Evolutionary conservation across 192 early-diverging fungal species (phyloP).

Genomic region (Funneliformis mosseae): DNA sequence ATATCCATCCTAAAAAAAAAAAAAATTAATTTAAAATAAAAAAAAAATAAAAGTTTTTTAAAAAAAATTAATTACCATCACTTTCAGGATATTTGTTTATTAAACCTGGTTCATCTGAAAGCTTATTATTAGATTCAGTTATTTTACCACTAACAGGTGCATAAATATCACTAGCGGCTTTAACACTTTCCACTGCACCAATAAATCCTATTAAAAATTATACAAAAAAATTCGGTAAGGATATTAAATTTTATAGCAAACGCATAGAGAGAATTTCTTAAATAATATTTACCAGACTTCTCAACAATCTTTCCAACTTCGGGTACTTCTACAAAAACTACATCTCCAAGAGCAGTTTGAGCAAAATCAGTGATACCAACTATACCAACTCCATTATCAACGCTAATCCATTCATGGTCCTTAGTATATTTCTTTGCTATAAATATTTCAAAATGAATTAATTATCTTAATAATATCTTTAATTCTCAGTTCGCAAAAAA

Average conservation of each 20-base stretch:
- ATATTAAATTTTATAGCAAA: background rate
- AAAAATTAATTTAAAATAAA: constrained; percentile 2
- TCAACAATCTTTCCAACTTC: constrained; percentile 64
- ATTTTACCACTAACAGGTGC: constrained; percentile 84
- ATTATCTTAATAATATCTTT: background rate
- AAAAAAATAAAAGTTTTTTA: background rate
- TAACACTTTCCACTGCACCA: constrained; percentile 93
- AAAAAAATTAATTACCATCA: constrained; percentile 40
- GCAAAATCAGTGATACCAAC: constrained; percentile 94
- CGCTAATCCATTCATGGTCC: constrained; percentile 92
- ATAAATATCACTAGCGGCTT: constrained; percentile 92
- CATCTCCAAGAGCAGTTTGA: constrained; percentile 87
- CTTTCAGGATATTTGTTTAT: constrained; percentile 82
- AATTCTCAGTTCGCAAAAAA: background rate
- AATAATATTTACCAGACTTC: constrained; percentile 54
- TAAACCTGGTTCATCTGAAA: constrained; percentile 71
- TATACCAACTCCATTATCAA: constrained; percentile 76
- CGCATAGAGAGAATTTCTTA: constrained; percentile 1
- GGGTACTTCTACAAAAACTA: constrained; percentile 92
- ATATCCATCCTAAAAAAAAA: constrained; percentile 77
- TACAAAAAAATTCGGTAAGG: background rate
- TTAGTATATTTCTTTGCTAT: constrained; percentile 57
- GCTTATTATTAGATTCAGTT: constrained; percentile 70
- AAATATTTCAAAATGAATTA: background rate
- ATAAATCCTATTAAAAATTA: constrained; percentile 52